Evolutionary conservation across 2,329 filamentous ascomycete species (phyloP), one percentile per base, ranked within the genome.

Genomic region (Colletotrichum lini): DNA sequence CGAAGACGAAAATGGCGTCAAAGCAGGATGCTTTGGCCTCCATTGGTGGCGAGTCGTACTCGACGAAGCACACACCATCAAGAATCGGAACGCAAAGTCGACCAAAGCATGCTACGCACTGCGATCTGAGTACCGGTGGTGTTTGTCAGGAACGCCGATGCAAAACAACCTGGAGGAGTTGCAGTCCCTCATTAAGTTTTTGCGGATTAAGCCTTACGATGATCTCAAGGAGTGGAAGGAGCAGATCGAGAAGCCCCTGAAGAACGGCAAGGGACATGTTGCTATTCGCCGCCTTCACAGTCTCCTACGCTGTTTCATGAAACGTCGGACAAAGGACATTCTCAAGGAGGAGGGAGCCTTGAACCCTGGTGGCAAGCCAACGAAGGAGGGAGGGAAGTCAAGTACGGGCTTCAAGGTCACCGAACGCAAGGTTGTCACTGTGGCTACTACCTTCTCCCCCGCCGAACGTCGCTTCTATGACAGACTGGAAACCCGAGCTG

Each of bases 151-250:
- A 64, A 99, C 96, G 1, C 96, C 96, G 0, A 95, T 99, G 92
- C 96, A 99, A 79, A 99, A 99, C 82, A 98, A 98, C 77, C 89
- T 99, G 7, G 96, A 99, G 75, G 96, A 99, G 81, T 85, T 99
- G 62, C 96, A 99, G 79, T 97, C 94, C 75, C 84, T 99, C 65
- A 94, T 99, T 80, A 94, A 92, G 73, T 99, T 99, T 80, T 86
- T 99, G 47, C 91, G 94, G 18, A 98, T 99, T 78, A 93, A 93
- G 75, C 96, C 96, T 0, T 98, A 96, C 78, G 92, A 97, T 77
- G 91, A 98, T 67, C 85, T 98, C 23, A 88, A 89, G 12, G 90
- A 93, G 71, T 99, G 96, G 96, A 95, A 96, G 75, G 93, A 95
- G 18, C 92, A 97, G 69, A 99, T 99, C 71, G 95, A 95, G 64